phyloP scores from a whole-genome alignment of 805 yeast species.

The Candida nonsorbophila region DNA sequence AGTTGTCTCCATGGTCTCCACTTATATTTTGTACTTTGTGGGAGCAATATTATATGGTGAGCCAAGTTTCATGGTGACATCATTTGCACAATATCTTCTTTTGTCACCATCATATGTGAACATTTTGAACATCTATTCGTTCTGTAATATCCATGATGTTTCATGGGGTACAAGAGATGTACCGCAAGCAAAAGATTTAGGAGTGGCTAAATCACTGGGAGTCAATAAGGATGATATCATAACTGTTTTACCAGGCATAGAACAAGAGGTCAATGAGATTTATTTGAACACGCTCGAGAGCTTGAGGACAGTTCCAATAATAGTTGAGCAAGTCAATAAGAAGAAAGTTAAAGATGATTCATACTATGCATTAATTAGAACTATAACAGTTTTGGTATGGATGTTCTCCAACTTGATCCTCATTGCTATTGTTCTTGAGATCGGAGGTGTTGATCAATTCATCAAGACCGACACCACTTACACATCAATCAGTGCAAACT shows the following conservation, averaged over 20 bases:
- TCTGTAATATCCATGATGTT: constrained; percentile 92
- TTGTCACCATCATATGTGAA: constrained; percentile 88
- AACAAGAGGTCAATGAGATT: constrained; percentile 67
- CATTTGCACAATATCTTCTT: constrained; percentile 77
- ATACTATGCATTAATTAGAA: constrained; percentile 86
- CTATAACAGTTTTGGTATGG: constrained; percentile 87
- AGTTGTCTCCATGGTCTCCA: constrained; percentile 78
- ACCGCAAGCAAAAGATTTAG: constrained; percentile 61
- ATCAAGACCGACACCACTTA: constrained; percentile 19
- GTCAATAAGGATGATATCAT: constrained; percentile 33
- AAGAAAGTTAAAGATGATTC: constrained; percentile 48
- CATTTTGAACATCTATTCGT: constrained; percentile 88
- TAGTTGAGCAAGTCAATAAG: constrained; percentile 11
- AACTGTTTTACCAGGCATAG: constrained; percentile 59
- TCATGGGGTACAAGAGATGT: constrained; percentile 98
- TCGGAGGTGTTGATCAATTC: constrained; percentile 64
- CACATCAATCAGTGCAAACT: constrained; percentile 35
- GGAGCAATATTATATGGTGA: constrained; percentile 81
- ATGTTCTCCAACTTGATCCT: constrained; percentile 78
- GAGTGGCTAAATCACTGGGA: constrained; percentile 65
- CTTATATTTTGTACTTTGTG: constrained; percentile 73
- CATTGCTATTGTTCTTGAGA: constrained; percentile 75
- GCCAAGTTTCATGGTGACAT: constrained; percentile 90
- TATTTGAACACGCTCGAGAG: constrained; percentile 62
- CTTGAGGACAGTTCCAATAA: constrained; percentile 39